These are phyloP conservation scores for Leishmania turanica DNA, from an alignment of 208 protist genomes.

Conservation along the genomic window DNA sequence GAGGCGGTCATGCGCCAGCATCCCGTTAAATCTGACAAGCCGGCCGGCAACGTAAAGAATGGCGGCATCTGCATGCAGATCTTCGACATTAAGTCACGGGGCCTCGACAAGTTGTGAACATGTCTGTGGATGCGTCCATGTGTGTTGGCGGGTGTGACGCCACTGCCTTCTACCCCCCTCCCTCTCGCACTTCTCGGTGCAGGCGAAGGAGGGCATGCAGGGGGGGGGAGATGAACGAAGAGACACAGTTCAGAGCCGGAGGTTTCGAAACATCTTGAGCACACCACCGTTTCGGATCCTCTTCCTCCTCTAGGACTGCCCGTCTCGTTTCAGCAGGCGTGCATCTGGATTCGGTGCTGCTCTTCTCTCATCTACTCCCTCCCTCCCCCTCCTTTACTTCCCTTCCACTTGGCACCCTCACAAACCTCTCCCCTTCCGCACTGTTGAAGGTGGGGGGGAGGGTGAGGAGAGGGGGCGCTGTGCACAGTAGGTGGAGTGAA, in stretches of 20 bases:
- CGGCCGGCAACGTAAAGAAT: slow-evolving; percentile 51
- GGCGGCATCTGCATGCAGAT: slow-evolving; percentile 91
- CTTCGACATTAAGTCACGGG: slow-evolving; percentile 76
- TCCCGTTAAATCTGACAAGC: slow-evolving; percentile 64
- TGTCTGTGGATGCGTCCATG: neutral
- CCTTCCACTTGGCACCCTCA: neutral
- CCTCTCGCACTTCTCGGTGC: neutral
- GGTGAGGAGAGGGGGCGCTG: neutral
- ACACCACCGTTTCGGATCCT: neutral
- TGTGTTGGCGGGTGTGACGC: neutral
- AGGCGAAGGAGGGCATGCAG: neutral
- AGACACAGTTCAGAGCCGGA: neutral
- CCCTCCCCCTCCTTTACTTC: neutral
- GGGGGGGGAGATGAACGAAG: neutral
- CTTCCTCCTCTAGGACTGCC: neutral
- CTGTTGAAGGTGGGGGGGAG: neutral
- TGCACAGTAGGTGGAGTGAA: neutral
- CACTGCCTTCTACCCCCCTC: neutral
- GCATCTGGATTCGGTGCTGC: neutral
- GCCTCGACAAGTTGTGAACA: slow-evolving; percentile 41
- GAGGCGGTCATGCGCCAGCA: slow-evolving; percentile 41
- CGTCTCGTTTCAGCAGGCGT: neutral
- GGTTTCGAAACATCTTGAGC: neutral
- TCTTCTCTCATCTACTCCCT: neutral
- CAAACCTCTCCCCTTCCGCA: neutral